A percentile compares a stretch with the other conserved stretches of the same genome.
Conservation (phyloP, 2,329 filamentous ascomycete genomes). For the Aspergillus aculeatus region DNA sequence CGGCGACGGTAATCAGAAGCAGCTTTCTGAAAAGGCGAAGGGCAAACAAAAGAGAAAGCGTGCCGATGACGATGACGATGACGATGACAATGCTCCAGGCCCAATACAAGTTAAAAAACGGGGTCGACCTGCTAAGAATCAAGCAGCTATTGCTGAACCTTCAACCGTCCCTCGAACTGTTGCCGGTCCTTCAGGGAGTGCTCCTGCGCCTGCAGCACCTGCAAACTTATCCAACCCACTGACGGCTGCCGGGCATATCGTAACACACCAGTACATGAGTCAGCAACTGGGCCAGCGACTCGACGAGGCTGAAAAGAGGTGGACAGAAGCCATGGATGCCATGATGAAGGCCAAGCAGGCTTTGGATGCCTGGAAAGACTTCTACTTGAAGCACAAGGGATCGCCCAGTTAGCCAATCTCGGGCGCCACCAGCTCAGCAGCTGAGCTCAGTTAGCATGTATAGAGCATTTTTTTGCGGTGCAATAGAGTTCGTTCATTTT, state of each 20-base stretch:
- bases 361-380: constrained; percentile 3
- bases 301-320: background rate
- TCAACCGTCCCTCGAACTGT: too few relatives aligned
- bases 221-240: background rate
- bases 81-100: too few relatives aligned
- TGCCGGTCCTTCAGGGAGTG: too few relatives aligned
- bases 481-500: background rate
- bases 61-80: too few relatives aligned
- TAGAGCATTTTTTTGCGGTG: background rate
- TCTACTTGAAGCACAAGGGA: background rate
- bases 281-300: background rate
- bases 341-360: constrained; percentile 2
- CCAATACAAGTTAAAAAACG: background rate
- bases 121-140: background rate
- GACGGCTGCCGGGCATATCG: background rate
- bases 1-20: background rate
- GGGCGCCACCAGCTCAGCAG: background rate
- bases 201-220: background rate
- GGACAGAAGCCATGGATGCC: background rate
- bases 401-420: too few relatives aligned
- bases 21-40: too few relatives aligned
- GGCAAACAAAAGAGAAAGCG: too few relatives aligned
- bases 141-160: too few relatives aligned
- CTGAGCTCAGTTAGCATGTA: background rate
- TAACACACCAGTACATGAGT: background rate